Evolutionary conservation across 2,329 filamentous ascomycete species (phyloP), one percentile per base, ranked within the genome.

Genomic region (Alternaria rosae): DNA sequence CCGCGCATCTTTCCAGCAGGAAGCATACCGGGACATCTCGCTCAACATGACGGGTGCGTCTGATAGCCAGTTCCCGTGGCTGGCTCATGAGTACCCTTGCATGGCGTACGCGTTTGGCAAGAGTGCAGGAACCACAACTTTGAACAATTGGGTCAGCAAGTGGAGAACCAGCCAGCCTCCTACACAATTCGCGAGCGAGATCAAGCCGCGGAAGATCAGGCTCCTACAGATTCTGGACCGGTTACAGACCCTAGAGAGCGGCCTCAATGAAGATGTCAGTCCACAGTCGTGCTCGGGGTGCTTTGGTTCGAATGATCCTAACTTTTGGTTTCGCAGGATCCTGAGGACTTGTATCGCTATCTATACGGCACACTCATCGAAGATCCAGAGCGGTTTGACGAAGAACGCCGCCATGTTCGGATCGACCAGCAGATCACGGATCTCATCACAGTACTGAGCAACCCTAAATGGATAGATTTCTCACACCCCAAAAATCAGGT

Each of bases 401-500:
- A 71, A 20, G 66, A 80, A 7, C 55, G n/a, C 47, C 88, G 89
- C 4, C 89, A 91, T 72, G 75, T 75, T 47, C 86, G 84, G 3
- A 85, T 92, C 65, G 89, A 92, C 64, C 86, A 85, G 74, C 91
- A 93, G 76, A 92, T 93, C 62, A 87, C 85, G 28, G 90, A 93
- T 73, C 83, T 93, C 21, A 88, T 92, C 58, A 84, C 88, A 67
- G 89, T 90, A 0, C 80, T 93, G 11, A 89, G 89, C 1, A 84
- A 89, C n/a, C 83, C 86, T 0, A 85, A 88, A 59, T 93, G 91
- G 91, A 88, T 91, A 66, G 90, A 93, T 76, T 92, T 92, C 69
- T 90, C 89, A 26, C 82, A 84, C 35, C 86, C 86, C 5, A 87
- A 86, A 71, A 92, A 92, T 70, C 91, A 93, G 71, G 88, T 92